phyloP scores from a whole-genome alignment of 1,284 basidiomycete genomes.

The Boletus albobrunnescens region DNA sequence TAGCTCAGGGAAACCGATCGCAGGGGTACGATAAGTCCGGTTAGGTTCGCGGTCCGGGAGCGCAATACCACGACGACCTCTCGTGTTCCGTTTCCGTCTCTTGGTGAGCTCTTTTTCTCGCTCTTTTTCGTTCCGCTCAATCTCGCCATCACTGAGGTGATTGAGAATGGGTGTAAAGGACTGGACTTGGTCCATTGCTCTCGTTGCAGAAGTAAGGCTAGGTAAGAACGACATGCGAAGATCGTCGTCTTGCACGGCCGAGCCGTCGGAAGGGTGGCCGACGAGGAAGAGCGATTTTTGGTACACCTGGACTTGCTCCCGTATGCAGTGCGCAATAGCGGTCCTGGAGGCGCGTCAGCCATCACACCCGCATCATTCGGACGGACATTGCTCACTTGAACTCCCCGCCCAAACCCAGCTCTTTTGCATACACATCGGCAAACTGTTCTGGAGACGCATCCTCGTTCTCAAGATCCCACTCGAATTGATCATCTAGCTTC shows the following conservation, averaged over 20 bases:
- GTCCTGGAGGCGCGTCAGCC: slow-evolving; percentile 54
- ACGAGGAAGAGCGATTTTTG: slow-evolving; percentile 91
- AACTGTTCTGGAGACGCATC: slow-evolving; percentile 88
- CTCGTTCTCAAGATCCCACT: slow-evolving; percentile 90
- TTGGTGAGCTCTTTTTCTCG: slow-evolving; percentile 87
- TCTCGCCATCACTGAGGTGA: slow-evolving; percentile 84
- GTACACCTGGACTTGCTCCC: slow-evolving; percentile 91
- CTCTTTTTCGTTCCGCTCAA: slow-evolving; percentile 87
- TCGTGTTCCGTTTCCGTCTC: slow-evolving; percentile 82
- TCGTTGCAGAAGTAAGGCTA: slow-evolving; percentile 64
- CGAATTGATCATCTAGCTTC: slow-evolving; percentile 95
- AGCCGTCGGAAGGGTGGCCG: slow-evolving; percentile 82
- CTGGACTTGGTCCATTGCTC: slow-evolving; percentile 71
- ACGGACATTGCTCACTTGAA: slow-evolving; percentile 64
- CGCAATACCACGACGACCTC: slow-evolving; percentile 84
- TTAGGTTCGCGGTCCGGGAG: slow-evolving; percentile 92
- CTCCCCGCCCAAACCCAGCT: slow-evolving; percentile 89
- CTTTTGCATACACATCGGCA: slow-evolving; percentile 81
- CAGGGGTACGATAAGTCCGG: slow-evolving; percentile 86
- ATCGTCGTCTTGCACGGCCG: slow-evolving; percentile 84
- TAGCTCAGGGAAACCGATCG: slow-evolving; percentile 78
- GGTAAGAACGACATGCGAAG: slow-evolving; percentile 88
- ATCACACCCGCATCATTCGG: neutral
- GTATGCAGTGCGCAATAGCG: slow-evolving; percentile 91
- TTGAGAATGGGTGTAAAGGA: slow-evolving; percentile 86